These are phyloP conservation scores for Mycena alexandri DNA, from an alignment of 768 basidiomycete species.

Conservation along the genomic window DNA sequence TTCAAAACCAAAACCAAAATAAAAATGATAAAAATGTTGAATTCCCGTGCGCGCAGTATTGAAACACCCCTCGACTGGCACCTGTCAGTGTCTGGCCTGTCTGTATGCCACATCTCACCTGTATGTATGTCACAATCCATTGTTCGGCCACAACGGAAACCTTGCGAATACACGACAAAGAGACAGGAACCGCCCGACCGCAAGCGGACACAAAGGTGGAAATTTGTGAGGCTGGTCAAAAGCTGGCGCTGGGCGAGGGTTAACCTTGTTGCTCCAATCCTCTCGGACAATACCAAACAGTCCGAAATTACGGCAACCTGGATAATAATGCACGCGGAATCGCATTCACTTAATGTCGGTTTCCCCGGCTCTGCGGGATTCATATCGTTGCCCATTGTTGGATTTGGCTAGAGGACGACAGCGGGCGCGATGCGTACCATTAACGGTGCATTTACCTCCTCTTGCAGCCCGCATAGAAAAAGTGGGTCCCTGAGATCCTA, in stretches of 20 bases:
- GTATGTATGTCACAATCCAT: constrained; percentile 21
- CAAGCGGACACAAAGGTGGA: constrained; percentile 21
- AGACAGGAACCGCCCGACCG: constrained; percentile 21
- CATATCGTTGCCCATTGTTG: constrained; percentile 15
- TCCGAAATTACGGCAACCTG: constrained; percentile 19
- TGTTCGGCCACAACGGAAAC: constrained; percentile 24
- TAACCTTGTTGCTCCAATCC: constrained; percentile 20
- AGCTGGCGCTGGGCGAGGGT: constrained; percentile 20
- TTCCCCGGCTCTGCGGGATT: constrained; percentile 21
- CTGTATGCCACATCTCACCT: constrained; percentile 1
- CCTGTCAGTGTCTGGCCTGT: constrained; percentile 7
- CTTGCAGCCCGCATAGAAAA: constrained; percentile 16
- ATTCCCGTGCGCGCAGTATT: constrained; percentile 21
- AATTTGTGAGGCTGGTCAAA: constrained; percentile 24
- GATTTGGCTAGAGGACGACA: constrained; percentile 20
- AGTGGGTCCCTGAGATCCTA: too few relatives aligned
- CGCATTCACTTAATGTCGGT: constrained; percentile 17
- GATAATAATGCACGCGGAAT: constrained; percentile 15
- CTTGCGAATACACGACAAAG: constrained; percentile 25
- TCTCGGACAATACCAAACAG: constrained; percentile 24
- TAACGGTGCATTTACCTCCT: constrained; percentile 15
- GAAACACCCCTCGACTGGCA: constrained; percentile 22
- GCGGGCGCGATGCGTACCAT: too few relatives aligned
- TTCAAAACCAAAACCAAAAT: constrained; percentile 20
- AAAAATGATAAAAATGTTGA: constrained; percentile 16